Percentiles rank a stretch among this genome's conserved stretches.
phyloP scores from a whole-genome alignment of 257 asterid genomes.

The Coffea eugenioides region DNA sequence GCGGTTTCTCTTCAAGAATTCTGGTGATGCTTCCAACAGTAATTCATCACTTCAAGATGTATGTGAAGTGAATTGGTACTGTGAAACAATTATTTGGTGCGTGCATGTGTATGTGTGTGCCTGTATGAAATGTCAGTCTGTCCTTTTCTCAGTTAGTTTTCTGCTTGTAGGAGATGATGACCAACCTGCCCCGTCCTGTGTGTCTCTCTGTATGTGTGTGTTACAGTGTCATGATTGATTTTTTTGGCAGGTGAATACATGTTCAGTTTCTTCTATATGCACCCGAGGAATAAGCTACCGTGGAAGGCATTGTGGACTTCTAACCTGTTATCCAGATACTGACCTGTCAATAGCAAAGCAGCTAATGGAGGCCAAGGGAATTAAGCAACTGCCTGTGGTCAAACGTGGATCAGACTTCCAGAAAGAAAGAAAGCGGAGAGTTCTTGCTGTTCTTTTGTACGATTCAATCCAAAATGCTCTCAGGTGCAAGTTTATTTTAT shows the following conservation, averaged over 20 bases:
- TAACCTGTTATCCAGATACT: constrained; percentile 84
- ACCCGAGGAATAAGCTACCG: constrained; percentile 75
- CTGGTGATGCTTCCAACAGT: constrained; percentile 44
- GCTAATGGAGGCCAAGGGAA: constrained; percentile 95
- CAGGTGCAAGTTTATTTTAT: constrained; percentile 49
- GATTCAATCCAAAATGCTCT: constrained; percentile 70
- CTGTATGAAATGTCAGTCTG: neutral
- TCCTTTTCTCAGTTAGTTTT: neutral
- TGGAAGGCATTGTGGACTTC: constrained; percentile 70
- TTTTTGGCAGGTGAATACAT: constrained; percentile 48
- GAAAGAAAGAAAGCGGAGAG: constrained; percentile 58
- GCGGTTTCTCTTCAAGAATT: constrained; percentile 46
- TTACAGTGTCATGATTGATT: neutral
- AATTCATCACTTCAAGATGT: constrained; percentile 49
- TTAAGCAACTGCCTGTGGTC: constrained; percentile 87
- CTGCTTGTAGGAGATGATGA: neutral
- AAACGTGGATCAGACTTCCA: constrained; percentile 58
- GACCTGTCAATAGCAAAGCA: constrained; percentile 89
- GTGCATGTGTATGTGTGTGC: neutral
- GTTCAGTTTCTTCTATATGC: constrained; percentile 72
- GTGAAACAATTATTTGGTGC: constrained; percentile 11
- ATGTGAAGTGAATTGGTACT: constrained; percentile 26
- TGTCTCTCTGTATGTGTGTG: neutral
- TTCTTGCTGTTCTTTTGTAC: constrained; percentile 66
- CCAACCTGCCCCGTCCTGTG: neutral